These are phyloP conservation scores for Pharus latifolius DNA, from an alignment of 176 grass and related monocot genomes.

Conservation along the genomic window DNA sequence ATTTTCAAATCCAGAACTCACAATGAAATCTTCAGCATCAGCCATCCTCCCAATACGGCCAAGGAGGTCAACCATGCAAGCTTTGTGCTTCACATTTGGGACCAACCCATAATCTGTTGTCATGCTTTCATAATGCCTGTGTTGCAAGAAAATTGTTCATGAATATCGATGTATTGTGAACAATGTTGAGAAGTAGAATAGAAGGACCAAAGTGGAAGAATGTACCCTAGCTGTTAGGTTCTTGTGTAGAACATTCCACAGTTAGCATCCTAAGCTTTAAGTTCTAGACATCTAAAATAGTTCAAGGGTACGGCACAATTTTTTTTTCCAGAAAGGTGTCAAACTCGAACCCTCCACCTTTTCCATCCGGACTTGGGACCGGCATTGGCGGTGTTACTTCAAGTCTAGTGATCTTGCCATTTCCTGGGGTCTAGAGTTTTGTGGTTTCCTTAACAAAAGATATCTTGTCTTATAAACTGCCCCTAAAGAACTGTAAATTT, in stretches of 20 bases:
- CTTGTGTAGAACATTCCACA: background rate
- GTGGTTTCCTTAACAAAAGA: no score
- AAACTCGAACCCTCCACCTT: slow-evolving; percentile 43
- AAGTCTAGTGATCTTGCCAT: slow-evolving; percentile 11
- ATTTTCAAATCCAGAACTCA: slow-evolving; percentile 36
- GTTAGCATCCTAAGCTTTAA: background rate
- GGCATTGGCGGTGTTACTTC: slow-evolving; percentile 43
- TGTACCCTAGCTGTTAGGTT: background rate
- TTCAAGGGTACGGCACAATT: background rate
- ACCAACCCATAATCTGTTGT: slow-evolving; percentile 30
- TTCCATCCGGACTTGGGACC: slow-evolving; percentile 46
- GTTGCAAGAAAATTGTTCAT: slow-evolving; percentile 18
- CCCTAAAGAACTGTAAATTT: no score
- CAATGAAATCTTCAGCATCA: slow-evolving; percentile 58
- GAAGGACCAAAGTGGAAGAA: background rate
- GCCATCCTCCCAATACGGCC: slow-evolving; percentile 40
- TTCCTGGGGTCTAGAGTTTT: no score
- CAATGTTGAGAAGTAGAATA: background rate
- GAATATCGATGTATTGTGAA: background rate
- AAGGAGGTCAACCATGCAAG: slow-evolving; percentile 64
- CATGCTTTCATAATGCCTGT: slow-evolving; percentile 63
- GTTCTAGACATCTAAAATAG: background rate
- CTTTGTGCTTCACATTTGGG: slow-evolving; percentile 29
- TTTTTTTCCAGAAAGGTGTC: background rate
- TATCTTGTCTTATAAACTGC: no score